Conservation (phyloP, 2,329 filamentous ascomycete species). For the Rosellinia necatrix region DNA sequence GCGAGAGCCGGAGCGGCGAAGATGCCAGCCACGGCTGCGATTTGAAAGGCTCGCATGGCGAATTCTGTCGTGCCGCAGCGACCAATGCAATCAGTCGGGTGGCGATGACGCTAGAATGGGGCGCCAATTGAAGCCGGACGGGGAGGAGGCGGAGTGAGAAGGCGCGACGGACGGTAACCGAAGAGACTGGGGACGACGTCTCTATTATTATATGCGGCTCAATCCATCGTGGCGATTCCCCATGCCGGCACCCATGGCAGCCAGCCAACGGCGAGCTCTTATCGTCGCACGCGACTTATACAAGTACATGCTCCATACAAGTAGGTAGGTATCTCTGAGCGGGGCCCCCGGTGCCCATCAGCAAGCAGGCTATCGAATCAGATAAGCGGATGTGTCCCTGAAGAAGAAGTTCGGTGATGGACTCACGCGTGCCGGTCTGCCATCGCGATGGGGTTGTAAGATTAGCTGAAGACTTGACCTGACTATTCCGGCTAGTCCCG, state of each 20-base stretch:
- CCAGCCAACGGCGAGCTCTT: constrained; percentile 9
- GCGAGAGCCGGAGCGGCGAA: constrained; percentile 24
- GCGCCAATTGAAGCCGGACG: neutral
- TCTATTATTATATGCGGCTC: constrained; percentile 1
- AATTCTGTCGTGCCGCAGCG: neutral
- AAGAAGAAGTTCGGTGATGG: constrained; percentile 16
- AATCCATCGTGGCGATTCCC: too few relatives aligned
- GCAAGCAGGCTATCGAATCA: constrained; percentile 11
- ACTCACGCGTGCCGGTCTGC: neutral
- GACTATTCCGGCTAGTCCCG: constrained; percentile 29
- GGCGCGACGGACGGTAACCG: neutral
- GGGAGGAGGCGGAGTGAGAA: constrained; percentile 1
- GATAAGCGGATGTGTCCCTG: constrained; percentile 9
- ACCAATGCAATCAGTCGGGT: neutral
- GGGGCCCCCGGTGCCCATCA: neutral
- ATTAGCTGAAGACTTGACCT: constrained; percentile 18
- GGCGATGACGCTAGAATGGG: neutral
- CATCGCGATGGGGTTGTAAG: constrained; percentile 1
- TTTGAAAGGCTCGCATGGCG: constrained; percentile 25
- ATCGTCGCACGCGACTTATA: neutral
- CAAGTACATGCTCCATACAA: neutral
- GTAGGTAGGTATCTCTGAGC: neutral
- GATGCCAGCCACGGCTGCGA: constrained; percentile 20
- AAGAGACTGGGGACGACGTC: neutral
- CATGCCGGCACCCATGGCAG: too few relatives aligned